phyloP scores from a whole-genome alignment of 1,284 basidiomycete genomes.

The Ceratobasidium sp. region DNA sequence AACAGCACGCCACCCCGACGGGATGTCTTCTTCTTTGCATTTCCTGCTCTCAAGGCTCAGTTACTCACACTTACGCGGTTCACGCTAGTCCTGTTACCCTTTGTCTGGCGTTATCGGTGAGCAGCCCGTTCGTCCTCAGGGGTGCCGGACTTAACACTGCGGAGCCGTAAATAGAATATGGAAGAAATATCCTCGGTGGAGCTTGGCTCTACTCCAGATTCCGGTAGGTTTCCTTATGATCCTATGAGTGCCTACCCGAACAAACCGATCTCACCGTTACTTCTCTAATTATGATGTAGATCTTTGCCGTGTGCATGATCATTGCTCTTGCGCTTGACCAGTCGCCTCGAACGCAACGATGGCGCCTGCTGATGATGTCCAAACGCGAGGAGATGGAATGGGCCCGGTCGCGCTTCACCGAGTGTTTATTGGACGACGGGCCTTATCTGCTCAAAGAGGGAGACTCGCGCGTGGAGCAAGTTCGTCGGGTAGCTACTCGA shows the following conservation, averaged over 20 bases:
- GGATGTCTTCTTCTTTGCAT: conserved; percentile 60
- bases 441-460: conserved; percentile 54
- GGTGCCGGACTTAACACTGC: not conserved
- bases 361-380: conserved; percentile 62
- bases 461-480: conserved; percentile 55
- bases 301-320: conserved; percentile 60
- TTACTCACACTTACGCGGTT: conserved; percentile 57
- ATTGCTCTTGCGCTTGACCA: conserved; percentile 61
- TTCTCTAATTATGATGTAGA: conserved; percentile 49
- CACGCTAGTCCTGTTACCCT: conserved; percentile 59
- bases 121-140: not conserved
- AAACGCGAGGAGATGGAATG: conserved; percentile 61
- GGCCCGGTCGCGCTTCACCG: conserved; percentile 57
- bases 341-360: conserved; percentile 57
- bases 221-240: conserved; percentile 51
- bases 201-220: conserved; percentile 57
- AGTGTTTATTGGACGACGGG: conserved; percentile 55
- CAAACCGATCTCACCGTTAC: not conserved
- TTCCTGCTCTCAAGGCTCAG: conserved; percentile 58
- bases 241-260: not conserved
- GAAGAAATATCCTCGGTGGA: conserved; percentile 55
- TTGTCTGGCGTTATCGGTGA: conserved; percentile 53
- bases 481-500: conserved; percentile 47
- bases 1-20: conserved; percentile 51
- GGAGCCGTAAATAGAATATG: conserved; percentile 54